These are phyloP conservation scores for Cladophialophora bantiana DNA, from an alignment of 2,329 filamentous ascomycete species.

Conservation along the genomic window DNA sequence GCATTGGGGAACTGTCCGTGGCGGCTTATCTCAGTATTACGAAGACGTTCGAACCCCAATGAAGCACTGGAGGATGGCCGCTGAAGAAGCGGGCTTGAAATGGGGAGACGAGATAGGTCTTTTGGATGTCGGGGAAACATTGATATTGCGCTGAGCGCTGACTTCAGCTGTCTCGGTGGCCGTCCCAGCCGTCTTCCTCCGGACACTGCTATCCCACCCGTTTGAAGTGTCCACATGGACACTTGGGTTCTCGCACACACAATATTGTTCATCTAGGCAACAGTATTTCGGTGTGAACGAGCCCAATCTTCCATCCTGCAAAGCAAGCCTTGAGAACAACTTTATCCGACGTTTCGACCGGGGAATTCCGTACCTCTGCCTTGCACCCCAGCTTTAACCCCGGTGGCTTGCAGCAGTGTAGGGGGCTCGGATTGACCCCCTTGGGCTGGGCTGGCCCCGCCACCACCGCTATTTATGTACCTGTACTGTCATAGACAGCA, in stretches of 20 bases:
- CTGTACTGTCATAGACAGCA: not conserved
- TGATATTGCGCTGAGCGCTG: conserved; percentile 40
- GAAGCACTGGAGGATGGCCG: conserved; percentile 53
- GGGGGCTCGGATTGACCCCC: not conserved
- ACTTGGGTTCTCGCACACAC: not conserved
- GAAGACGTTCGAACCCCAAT: conserved; percentile 60
- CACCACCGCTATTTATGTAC: not conserved
- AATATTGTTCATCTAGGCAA: not conserved
- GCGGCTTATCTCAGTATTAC: conserved; percentile 52
- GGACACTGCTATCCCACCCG: not conserved
- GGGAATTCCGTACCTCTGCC: not conserved
- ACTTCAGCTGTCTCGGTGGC: not conserved
- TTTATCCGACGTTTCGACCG: conserved; percentile 7
- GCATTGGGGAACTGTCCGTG: conserved; percentile 56
- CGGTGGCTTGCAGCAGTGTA: conserved; percentile 10
- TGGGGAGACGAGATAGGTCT: conserved; percentile 49
- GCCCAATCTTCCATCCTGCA: not conserved
- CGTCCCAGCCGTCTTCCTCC: not conserved
- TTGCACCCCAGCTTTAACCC: conserved; percentile 8
- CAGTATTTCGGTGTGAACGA: not conserved
- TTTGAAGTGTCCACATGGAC: not conserved
- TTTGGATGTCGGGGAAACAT: conserved; percentile 58
- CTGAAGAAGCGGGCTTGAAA: conserved; percentile 51
- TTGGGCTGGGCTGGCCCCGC: no score
- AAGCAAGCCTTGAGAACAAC: not conserved